Base-by-base conservation (phyloP, 768 basidiomycete species). In the Amanita polypyramis region DNA sequence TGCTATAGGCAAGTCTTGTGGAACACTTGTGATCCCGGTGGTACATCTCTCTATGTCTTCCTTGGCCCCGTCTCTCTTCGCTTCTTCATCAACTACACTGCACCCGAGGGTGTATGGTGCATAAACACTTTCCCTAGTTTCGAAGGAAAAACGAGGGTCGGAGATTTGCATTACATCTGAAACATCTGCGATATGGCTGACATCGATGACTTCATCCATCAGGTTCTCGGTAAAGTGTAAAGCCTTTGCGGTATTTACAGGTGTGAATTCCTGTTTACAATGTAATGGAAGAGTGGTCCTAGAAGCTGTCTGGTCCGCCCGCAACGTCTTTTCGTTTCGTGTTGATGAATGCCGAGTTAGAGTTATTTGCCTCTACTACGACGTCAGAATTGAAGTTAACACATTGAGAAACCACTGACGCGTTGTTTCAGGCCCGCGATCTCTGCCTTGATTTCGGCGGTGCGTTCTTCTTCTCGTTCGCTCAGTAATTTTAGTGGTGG, bases 211-310 rank as follows among this genome's bases (percentile, higher is more conserved):
- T 54, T 86, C 84, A 52, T 85, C 75, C 58, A 79, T 60, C 23
- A 82, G 65, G 50, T 78, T 79, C 34, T 80, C 77, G 1, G 73
- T 73, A 52, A 87, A 85, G 44, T 73, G 76, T 11, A 86, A 65
- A 0, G 76, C 23, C 14, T 40, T 49, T 14, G 39, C 40, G 7
- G 48, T 19, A 12, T 30, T 6, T 14, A 43, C 27, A 35, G 37
- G 27, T 14, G 25, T 37, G 12, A 15, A 15, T n/a, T 36, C 25
- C 30, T 19, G 15, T 7, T 21, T 27, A 34, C 19, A 10, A 34
- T 44, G 9, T 12, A 15, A 15, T 4, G 19, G 19, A 34, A 15
- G 23, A 17, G n/a, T 25, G 15, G n/a, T 4, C 7, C 23, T 25
- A 9, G 40, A 7, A 12, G 14, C 23, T 9, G 25, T 14, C 17